phyloP scores from a whole-genome alignment of 768 basidiomycete genomes.

The Austroboletus eburneus region DNA sequence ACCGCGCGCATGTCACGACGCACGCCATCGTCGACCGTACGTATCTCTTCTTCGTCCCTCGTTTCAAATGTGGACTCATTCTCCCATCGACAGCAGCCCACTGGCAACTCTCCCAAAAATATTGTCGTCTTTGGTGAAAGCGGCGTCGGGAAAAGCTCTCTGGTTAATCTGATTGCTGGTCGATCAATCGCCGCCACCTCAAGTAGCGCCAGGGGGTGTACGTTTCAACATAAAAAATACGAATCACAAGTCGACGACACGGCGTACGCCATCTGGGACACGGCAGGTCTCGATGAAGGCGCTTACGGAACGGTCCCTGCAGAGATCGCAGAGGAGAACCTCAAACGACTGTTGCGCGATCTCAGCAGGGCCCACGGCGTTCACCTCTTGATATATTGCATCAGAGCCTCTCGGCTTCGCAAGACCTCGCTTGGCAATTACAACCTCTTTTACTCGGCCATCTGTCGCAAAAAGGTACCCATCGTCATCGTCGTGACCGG shows the following conservation, averaged over 20 bases:
- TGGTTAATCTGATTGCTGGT: conserved; percentile 39
- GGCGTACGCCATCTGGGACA: conserved; percentile 33
- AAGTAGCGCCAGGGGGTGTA: conserved; percentile 32
- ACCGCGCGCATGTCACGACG: conserved; percentile 23
- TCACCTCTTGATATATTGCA: conserved; percentile 31
- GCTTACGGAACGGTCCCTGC: conserved; percentile 26
- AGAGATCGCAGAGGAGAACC: conserved; percentile 26
- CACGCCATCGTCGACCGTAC: conserved; percentile 11
- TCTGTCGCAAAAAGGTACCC: conserved; percentile 35
- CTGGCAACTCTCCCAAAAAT: conserved; percentile 17
- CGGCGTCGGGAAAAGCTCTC: conserved; percentile 39
- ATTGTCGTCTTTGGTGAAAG: conserved; percentile 27
- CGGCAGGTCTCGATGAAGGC: conserved; percentile 38
- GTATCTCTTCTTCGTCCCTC: conserved; percentile 2
- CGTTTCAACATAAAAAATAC: conserved; percentile 29
- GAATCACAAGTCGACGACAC: conserved; percentile 22
- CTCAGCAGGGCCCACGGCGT: conserved; percentile 26
- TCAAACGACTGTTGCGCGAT: conserved; percentile 22
- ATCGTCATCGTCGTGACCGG: conserved; percentile 37
- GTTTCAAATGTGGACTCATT: conserved; percentile 6
- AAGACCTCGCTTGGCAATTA: conserved; percentile 31
- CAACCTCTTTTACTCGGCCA: conserved; percentile 34
- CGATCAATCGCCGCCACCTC: conserved; percentile 37
- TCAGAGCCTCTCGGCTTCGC: conserved; percentile 31
- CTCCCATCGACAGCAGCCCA: conserved; percentile 4